Evolutionary conservation across 306 rosid species (phyloP).

Genomic region (Prunus mume): DNA sequence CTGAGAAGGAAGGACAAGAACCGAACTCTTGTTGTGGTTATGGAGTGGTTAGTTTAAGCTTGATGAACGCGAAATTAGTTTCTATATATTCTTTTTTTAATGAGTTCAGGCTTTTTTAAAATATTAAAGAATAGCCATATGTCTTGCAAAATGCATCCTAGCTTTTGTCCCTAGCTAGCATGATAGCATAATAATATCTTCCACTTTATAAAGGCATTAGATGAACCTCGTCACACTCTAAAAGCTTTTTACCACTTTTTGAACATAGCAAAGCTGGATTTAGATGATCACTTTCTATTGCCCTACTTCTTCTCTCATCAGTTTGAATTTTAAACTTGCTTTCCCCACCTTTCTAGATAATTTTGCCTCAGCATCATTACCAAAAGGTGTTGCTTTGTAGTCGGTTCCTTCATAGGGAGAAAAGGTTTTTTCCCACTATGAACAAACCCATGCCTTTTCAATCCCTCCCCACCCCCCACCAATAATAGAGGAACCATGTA

Average conservation of each 20-base stretch:
- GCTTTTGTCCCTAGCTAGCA: conserved; percentile 17
- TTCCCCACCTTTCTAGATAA: conserved; percentile 10
- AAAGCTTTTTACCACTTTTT: conserved; percentile 31
- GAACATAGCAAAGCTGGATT: conserved; percentile 3
- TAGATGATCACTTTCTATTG: conserved; percentile 27
- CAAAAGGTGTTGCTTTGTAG: conserved; percentile 63
- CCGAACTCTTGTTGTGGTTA: no score
- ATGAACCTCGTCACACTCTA: conserved; percentile 44
- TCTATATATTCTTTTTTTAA: no score
- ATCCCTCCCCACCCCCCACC: conserved; percentile 43
- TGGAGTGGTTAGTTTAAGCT: no score
- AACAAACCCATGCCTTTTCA: conserved; percentile 31
- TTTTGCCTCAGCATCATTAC: conserved; percentile 47
- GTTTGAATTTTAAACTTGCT: conserved; percentile 32
- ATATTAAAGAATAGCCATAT: neutral
- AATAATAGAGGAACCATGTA: conserved; percentile 45
- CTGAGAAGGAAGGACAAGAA: no score
- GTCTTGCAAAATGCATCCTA: neutral
- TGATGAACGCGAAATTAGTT: neutral
- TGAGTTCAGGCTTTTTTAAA: no score
- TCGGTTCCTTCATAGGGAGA: conserved; percentile 61
- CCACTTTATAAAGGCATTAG: conserved; percentile 39
- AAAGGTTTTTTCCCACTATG: conserved; percentile 39
- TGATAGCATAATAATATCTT: conserved; percentile 47
- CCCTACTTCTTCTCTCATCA: conserved; percentile 38